Evolutionary conservation across 352 stramenopile species (phyloP).

Genomic region (Globisporangium solare): DNA sequence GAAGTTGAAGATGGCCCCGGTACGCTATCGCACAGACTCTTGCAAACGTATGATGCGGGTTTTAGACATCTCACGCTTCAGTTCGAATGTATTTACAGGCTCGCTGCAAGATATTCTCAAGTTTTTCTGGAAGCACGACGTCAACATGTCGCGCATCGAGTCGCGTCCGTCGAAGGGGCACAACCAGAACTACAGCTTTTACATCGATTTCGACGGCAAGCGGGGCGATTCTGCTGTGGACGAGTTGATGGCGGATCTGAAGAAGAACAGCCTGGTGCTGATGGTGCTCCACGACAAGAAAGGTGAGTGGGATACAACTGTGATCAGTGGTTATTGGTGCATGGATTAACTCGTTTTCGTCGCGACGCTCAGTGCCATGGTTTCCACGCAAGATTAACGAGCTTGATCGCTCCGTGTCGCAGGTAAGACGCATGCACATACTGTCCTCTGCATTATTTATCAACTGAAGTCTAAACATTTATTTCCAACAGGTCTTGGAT

Average conservation of each 20-base stretch:
- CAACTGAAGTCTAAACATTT: no score
- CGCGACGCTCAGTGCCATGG: constrained; percentile 51
- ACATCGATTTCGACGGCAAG: constrained; percentile 90
- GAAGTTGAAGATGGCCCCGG: constrained; percentile 63
- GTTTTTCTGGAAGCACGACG: constrained; percentile 97
- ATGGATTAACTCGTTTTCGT: constrained; percentile 1
- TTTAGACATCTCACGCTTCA: no score
- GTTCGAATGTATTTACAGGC: constrained; percentile 30
- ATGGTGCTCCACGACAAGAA: constrained; percentile 94
- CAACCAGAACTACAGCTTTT: constrained; percentile 90
- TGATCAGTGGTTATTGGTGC: no score
- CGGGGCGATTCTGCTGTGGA: constrained; percentile 77
- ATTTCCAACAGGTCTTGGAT: constrained; percentile 48
- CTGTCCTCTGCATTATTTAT: no score
- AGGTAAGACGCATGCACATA: constrained; percentile 17
- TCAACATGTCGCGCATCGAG: constrained; percentile 97
- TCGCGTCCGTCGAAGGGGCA: constrained; percentile 85
- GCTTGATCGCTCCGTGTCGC: constrained; percentile 66
- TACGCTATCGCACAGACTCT: constrained; percentile 2
- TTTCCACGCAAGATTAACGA: constrained; percentile 84
- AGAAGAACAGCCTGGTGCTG: constrained; percentile 84
- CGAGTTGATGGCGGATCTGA: constrained; percentile 82
- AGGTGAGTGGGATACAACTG: constrained; percentile 23
- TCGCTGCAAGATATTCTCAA: constrained; percentile 93
- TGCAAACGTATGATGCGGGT: neutral